phyloP scores from a whole-genome alignment of 257 asterid genomes.

The Nicotiana tomentosiformis region DNA sequence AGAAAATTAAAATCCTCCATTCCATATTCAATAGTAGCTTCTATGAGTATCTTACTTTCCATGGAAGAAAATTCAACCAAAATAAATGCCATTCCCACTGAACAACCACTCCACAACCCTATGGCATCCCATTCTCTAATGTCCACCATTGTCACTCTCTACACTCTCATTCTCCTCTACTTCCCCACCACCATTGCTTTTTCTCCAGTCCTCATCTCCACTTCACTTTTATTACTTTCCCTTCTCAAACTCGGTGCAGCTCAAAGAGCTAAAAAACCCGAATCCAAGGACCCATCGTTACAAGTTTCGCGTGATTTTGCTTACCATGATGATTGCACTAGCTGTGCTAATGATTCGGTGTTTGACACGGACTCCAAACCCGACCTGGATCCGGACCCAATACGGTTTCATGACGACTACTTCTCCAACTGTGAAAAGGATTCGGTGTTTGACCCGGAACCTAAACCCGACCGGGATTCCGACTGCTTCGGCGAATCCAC shows the following conservation, averaged over 20 bases:
- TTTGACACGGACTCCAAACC: background rate
- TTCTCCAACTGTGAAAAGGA: background rate
- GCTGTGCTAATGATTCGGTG: background rate
- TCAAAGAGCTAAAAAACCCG: conserved; percentile 19
- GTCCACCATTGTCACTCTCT: conserved; percentile 51
- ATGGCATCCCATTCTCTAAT: conserved; percentile 34
- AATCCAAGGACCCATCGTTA: background rate
- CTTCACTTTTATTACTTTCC: conserved; percentile 49
- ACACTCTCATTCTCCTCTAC: conserved; percentile 50
- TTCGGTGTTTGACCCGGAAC: background rate
- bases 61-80: background rate
- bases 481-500: background rate
- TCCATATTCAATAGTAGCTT: background rate
- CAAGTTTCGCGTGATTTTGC: background rate
- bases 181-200: conserved; percentile 34
- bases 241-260: conserved; percentile 61
- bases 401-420: background rate
- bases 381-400: background rate
- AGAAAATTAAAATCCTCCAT: background rate
- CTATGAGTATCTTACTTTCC: too few relatives aligned
- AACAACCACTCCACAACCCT: background rate
- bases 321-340: background rate
- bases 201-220: conserved; percentile 54
- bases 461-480: background rate
- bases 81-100: background rate